Evolutionary conservation across 768 basidiomycete genomes (phyloP).

Genomic region (Lactarius quietus): DNA sequence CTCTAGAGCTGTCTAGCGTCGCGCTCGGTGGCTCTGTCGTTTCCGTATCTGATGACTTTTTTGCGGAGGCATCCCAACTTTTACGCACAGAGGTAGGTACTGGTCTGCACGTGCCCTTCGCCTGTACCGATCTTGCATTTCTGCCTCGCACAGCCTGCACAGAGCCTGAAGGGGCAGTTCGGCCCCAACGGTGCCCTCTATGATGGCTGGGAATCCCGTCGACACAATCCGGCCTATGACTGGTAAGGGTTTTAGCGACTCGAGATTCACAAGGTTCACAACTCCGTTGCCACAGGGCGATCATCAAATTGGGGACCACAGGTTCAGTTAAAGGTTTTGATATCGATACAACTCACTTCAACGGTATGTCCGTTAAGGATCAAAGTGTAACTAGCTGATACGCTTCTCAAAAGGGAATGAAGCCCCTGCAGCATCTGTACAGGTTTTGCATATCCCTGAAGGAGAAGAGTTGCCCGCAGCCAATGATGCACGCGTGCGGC

Average conservation of each 20-base stretch:
- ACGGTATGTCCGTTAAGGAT: conserved; percentile 46
- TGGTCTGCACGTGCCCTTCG: not conserved
- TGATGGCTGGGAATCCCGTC: conserved; percentile 89
- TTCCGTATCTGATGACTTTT: conserved; percentile 92
- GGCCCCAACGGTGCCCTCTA: conserved; percentile 93
- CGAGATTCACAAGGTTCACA: not conserved
- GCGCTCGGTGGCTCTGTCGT: conserved; percentile 74
- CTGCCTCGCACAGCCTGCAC: conserved; percentile 58
- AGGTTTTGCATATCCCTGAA: conserved; percentile 47
- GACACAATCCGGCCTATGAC: conserved; percentile 87
- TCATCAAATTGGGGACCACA: conserved; percentile 80
- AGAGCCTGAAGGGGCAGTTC: conserved; percentile 91
- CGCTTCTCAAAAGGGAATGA: conserved; percentile 64
- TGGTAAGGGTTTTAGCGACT: conserved; percentile 51
- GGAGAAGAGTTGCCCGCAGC: conserved; percentile 40
- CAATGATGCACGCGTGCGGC: conserved; percentile 53
- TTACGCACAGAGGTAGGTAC: conserved; percentile 73
- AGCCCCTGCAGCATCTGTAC: conserved; percentile 77
- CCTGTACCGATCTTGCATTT: not conserved
- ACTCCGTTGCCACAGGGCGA: conserved; percentile 55
- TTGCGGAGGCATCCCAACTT: conserved; percentile 80
- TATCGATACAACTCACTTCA: conserved; percentile 94
- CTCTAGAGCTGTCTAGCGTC: conserved; percentile 84
- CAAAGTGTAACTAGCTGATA: not conserved
- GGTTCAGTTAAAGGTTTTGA: conserved; percentile 80